Evolutionary conservation across 192 early-diverging fungal genomes (phyloP).

Genomic region (Geranomyces michiganensis): DNA sequence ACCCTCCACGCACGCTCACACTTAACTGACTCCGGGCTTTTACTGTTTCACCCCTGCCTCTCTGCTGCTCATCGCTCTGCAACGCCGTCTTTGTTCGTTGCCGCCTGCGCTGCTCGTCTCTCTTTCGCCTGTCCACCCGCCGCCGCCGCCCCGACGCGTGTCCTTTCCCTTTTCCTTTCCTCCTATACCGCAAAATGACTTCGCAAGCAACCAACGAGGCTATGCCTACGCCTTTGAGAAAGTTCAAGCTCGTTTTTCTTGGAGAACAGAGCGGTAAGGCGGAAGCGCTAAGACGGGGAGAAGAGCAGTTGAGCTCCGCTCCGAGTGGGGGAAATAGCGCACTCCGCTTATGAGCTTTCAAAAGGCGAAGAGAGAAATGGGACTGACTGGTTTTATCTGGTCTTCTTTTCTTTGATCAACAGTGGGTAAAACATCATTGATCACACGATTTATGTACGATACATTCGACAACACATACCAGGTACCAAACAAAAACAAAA

Average conservation of each 20-base stretch:
- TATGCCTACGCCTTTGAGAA: slow-evolving; percentile 44
- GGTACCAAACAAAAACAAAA: slow-evolving; percentile 3
- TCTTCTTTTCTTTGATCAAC: slow-evolving; percentile 12
- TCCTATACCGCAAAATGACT: slow-evolving; percentile 2
- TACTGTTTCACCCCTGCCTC: no score
- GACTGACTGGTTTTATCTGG: no score
- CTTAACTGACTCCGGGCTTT: no score
- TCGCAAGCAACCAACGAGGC: neutral
- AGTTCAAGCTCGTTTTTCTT: slow-evolving; percentile 99
- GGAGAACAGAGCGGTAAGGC: slow-evolving; percentile 94
- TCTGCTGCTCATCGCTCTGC: no score
- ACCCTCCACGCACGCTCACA: no score
- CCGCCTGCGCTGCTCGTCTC: no score
- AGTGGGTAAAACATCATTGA: slow-evolving; percentile 99
- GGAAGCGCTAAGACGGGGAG: no score
- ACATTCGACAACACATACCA: slow-evolving; percentile 99
- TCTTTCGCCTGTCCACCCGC: neutral
- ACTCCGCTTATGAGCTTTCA: no score
- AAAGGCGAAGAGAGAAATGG: no score
- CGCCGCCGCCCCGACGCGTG: neutral
- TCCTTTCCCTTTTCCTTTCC: neutral
- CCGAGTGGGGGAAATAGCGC: no score
- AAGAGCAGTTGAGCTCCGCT: no score
- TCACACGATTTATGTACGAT: slow-evolving; percentile 99
- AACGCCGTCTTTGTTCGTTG: no score